phyloP scores from a whole-genome alignment of 257 asterid species.

The Hygrophila difformis region DNA sequence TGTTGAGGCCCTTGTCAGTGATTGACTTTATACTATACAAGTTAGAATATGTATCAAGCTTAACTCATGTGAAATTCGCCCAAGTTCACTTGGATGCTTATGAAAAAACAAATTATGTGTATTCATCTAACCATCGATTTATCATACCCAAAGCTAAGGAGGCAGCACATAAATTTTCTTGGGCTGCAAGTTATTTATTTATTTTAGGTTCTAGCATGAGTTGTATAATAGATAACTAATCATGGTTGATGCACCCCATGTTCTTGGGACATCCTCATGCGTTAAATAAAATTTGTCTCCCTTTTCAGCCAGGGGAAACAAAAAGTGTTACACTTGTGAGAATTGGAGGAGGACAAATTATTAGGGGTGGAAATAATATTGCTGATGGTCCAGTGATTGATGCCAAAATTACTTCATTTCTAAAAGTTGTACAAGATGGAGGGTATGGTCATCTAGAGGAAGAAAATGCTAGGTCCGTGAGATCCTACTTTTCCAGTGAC shows the following conservation, averaged over 20 bases:
- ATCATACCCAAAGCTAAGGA: too few species aligned
- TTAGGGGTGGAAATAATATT: constrained; percentile 79
- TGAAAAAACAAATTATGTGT: too few species aligned
- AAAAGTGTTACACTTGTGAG: constrained; percentile 78
- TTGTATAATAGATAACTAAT: neutral
- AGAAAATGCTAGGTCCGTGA: constrained; percentile 44
- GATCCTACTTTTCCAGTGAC: constrained; percentile 12
- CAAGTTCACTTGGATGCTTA: too few species aligned
- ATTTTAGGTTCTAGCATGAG: constrained; percentile 3
- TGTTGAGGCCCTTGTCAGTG: neutral
- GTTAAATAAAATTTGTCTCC: constrained; percentile 10
- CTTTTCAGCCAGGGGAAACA: constrained; percentile 91
- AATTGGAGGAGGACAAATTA: constrained; percentile 67
- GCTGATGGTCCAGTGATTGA: constrained; percentile 56
- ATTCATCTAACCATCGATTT: too few species aligned
- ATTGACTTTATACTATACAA: too few species aligned
- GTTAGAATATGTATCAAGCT: too few species aligned
- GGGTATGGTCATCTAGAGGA: constrained; percentile 45
- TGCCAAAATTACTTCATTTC: constrained; percentile 34
- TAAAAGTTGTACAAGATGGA: constrained; percentile 45
- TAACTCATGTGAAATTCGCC: too few species aligned
- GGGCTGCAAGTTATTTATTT: too few species aligned
- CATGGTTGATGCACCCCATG: constrained; percentile 8
- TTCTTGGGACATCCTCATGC: constrained; percentile 4
- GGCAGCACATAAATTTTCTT: too few species aligned